Evolutionary conservation across 2,329 filamentous ascomycete species (phyloP).

Genomic region (Lecanosticta acicola): DNA sequence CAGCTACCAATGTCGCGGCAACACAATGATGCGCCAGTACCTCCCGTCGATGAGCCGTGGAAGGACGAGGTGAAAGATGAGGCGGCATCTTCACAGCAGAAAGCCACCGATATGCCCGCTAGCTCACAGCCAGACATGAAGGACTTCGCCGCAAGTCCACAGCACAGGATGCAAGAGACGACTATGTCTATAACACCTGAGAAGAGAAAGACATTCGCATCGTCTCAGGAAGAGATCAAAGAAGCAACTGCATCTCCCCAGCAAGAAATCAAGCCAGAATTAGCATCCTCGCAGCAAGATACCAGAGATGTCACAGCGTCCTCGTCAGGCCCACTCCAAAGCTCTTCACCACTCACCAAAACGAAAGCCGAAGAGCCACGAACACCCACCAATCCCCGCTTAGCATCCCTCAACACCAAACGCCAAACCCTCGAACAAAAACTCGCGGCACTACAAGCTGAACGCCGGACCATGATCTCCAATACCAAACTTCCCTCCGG

Average conservation of each 20-base stretch:
- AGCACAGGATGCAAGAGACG: too few relatives aligned
- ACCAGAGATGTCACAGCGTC: neutral
- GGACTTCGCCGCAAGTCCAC: too few relatives aligned
- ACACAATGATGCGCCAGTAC: neutral
- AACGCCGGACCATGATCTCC: constrained; percentile 36
- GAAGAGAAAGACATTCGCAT: too few relatives aligned
- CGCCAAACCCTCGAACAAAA: constrained; percentile 43
- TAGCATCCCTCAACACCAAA: constrained; percentile 20
- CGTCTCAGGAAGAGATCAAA: too few relatives aligned
- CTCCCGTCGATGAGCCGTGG: neutral
- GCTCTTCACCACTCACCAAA: constrained; percentile 10
- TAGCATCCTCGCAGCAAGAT: neutral
- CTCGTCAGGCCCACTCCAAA: constrained; percentile 11
- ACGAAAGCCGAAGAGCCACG: neutral
- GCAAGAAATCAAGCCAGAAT: too few relatives aligned
- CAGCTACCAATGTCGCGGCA: constrained; percentile 8
- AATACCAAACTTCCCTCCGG: constrained; percentile 24
- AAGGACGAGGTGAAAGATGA: constrained; percentile 2
- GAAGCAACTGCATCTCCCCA: too few relatives aligned
- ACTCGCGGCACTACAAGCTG: constrained; percentile 42
- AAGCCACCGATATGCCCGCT: constrained; percentile 1
- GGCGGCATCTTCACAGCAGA: constrained; percentile 3
- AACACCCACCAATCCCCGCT: constrained; percentile 14
- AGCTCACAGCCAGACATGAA: too few relatives aligned
- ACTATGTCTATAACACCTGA: too few relatives aligned